phyloP scores from a whole-genome alignment of 2,329 filamentous ascomycete species.

The Colletotrichum echinochloae region DNA sequence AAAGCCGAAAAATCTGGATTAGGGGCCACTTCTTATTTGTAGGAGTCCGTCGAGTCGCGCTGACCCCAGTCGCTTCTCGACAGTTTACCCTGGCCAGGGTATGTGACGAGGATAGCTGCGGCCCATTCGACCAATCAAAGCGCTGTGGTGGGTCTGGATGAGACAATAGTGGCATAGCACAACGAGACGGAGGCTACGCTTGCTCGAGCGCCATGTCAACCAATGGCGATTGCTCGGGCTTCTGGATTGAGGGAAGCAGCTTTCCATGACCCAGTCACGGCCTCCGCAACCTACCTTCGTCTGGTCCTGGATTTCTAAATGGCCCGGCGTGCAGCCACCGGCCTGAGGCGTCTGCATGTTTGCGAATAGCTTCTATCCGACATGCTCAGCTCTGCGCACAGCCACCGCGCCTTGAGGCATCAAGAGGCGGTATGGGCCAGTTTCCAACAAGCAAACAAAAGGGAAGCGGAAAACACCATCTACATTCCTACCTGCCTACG shows the following conservation, averaged over 20 bases:
- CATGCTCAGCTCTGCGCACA: constrained; percentile 23
- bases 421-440: not conserved
- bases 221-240: constrained; percentile 16
- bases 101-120: constrained; percentile 27
- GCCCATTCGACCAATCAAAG: constrained; percentile 8
- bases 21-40: constrained; percentile 59
- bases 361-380: constrained; percentile 30
- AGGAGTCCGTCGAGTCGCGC: constrained; percentile 47
- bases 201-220: constrained; percentile 23
- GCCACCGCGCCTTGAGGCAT: constrained; percentile 14
- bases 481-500: not conserved
- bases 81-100: constrained; percentile 33
- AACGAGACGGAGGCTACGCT: constrained; percentile 13
- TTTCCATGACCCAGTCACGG: constrained; percentile 28
- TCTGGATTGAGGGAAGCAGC: constrained; percentile 10
- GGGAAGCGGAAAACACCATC: not conserved
- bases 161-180: constrained; percentile 40
- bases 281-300: not conserved
- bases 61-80: constrained; percentile 33
- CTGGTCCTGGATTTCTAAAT: not conserved
- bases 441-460: not conserved
- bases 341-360: constrained; percentile 18
- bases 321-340: constrained; percentile 4
- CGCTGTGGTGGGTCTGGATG: constrained; percentile 7
- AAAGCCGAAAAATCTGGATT: constrained; percentile 52